Conservation (phyloP, 176 grass and related monocot species). For the sorghum (Sorghum bicolor) region DNA sequence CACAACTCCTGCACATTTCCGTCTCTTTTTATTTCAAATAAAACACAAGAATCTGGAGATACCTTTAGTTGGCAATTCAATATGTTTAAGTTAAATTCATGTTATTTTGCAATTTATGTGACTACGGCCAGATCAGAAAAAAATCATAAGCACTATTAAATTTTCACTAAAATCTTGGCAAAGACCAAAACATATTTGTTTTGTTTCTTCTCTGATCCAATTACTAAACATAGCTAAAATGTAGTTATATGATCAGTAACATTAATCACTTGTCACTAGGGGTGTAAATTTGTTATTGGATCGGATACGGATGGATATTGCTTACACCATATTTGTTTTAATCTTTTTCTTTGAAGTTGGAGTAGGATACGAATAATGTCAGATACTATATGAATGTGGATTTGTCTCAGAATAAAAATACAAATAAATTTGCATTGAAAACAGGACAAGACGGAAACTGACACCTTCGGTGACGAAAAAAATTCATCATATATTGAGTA, state of each 20-base stretch:
- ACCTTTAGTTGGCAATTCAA: background rate
- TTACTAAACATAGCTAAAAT: background rate
- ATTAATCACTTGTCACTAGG: background rate
- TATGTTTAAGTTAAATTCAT: background rate
- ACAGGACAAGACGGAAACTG: no score
- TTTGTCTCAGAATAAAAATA: no score
- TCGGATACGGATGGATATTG: no score
- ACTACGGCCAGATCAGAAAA: background rate
- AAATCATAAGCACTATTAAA: background rate
- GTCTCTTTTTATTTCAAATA: background rate
- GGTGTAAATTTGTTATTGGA: no score
- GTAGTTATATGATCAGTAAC: background rate
- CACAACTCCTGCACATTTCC: background rate
- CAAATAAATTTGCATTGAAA: no score
- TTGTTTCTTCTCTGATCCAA: background rate
- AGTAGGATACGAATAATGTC: no score
- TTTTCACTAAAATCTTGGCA: background rate
- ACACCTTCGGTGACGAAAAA: no score
- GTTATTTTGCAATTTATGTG: background rate
- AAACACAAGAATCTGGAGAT: background rate
- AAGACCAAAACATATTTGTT: background rate
- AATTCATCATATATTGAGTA: no score
- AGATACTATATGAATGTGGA: no score
- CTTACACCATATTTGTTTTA: no score
- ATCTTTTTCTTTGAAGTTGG: no score